These are phyloP conservation scores for Chaetoscypha palmicola DNA, from an alignment of 2,329 filamentous ascomycete species.

Conservation along the genomic window DNA sequence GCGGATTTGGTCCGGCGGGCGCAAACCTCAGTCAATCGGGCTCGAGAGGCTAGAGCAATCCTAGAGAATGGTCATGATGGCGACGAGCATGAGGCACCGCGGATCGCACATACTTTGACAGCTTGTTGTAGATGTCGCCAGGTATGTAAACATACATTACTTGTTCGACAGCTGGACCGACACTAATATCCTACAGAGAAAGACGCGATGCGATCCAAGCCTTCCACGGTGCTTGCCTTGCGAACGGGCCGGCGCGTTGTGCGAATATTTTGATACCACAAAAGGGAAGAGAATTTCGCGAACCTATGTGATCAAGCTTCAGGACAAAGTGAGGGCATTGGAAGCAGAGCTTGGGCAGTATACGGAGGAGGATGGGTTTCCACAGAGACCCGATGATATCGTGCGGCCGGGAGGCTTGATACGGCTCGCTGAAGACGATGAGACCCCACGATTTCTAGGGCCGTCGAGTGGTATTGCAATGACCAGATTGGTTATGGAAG, in stretches of 20 bases:
- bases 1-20: conserved; percentile 54
- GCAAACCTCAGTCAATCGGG: conserved; percentile 35
- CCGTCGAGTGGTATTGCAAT: conserved; percentile 95
- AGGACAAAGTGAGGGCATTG: conserved; percentile 75
- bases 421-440: conserved; percentile 75
- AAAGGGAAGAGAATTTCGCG: conserved; percentile 82
- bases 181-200: conserved; percentile 48
- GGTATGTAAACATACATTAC: conserved; percentile 46
- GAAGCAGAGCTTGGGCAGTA: conserved; percentile 75
- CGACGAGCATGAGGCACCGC: conserved; percentile 44
- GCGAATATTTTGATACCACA: conserved; percentile 90
- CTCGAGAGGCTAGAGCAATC: conserved; percentile 27
- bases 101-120: conserved; percentile 72
- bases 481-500: conserved; percentile 89
- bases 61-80: conserved; percentile 36
- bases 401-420: conserved; percentile 82
- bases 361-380: conserved; percentile 67
- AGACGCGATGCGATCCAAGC: conserved; percentile 91
- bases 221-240: conserved; percentile 88
- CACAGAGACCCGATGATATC: conserved; percentile 72
- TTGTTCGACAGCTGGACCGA: background rate
- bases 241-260: conserved; percentile 82
- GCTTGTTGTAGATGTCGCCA: conserved; percentile 75
- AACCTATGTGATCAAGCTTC: conserved; percentile 85
- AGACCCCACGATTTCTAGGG: conserved; percentile 80